Base-by-base conservation (phyloP, 1,284 basidiomycete genomes). In the Ustilago shanxiensis region DNA sequence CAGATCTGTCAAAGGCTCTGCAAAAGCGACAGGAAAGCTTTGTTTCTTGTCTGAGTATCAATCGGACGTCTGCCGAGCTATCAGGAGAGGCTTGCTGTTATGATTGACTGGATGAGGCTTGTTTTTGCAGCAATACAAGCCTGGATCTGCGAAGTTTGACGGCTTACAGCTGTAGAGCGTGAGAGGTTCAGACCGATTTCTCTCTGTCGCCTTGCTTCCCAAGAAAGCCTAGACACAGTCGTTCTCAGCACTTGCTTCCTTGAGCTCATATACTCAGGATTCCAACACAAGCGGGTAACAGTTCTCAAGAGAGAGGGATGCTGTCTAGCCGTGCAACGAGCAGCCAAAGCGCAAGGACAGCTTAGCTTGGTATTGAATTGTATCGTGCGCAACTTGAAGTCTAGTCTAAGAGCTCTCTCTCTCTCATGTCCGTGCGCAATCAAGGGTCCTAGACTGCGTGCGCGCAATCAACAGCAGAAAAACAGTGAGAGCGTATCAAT, bases 321-420 rank as follows among this genome's bases (percentile, higher is more conserved):
- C 35, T 37, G 35, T 37, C 35, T 45, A 45, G 16, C 13, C 8
- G 39, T 18, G 39, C 39, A 18, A 18, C 39, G 16, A 41, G 44
- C 44, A 45, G 22, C 11, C 39, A 41, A 45, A 20, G 39, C 39
- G 9, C 11, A 33, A 41, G 13, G 22, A 16, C 44, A 45, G 44
- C 44, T n/a, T n/a, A 18, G 16, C 22, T 3, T 45, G 10, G 22
- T 7, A 8, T 20, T 45, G n/a, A 22, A 20, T n/a, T 52, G 24
- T 57, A 50, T 57, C 61, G 61, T 64, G 62, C 62, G 62, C 62
- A 64, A 57, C 62, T 52, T 44, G 62, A 64, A 64, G 35, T 41
- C 51, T 37, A 64, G 35, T 41, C 51, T 37, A 9, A 37, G 35
- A 37, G 9, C 35, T 37, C 35, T 10, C 35, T 14, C 35, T 33